Evolutionary conservation across 805 yeast species (phyloP).

Genomic region (Metschnikowia borealis): DNA sequence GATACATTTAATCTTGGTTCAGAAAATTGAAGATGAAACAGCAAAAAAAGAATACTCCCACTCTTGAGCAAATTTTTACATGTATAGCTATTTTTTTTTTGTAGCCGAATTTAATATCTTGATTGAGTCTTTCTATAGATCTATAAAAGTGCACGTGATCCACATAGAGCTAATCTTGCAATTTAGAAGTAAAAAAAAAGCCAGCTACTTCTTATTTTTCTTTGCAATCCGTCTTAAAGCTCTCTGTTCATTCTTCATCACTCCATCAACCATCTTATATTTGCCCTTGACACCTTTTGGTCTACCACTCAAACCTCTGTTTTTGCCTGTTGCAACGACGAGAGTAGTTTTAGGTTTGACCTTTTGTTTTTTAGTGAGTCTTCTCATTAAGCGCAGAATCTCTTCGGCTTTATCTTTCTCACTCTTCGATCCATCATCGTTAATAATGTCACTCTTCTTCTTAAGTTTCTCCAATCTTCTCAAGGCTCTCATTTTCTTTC

Average conservation of each 20-base stretch:
- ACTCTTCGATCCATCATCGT: slow-evolving; percentile 80
- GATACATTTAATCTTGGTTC: neutral
- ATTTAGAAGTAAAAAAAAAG: neutral
- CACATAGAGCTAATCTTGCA: neutral
- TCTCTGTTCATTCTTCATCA: slow-evolving; percentile 93
- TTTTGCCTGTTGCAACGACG: slow-evolving; percentile 82
- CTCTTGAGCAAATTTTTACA: neutral
- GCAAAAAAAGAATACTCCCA: no score
- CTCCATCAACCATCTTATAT: slow-evolving; percentile 99
- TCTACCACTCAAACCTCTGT: slow-evolving; percentile 87
- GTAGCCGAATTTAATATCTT: neutral
- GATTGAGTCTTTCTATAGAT: neutral
- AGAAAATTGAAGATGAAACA: neutral
- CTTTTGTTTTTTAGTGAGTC: slow-evolving; percentile 68
- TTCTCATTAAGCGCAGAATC: slow-evolving; percentile 79
- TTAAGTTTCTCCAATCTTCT: slow-evolving; percentile 81
- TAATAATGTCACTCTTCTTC: slow-evolving; percentile 88
- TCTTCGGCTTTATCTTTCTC: slow-evolving; percentile 95
- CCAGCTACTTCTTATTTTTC: slow-evolving; percentile 57
- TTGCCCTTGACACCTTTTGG: slow-evolving; percentile 97
- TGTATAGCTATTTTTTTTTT: neutral
- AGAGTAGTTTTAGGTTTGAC: slow-evolving; percentile 78
- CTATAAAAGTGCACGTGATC: neutral
- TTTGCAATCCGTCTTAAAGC: slow-evolving; percentile 87
- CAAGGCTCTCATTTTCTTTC: slow-evolving; percentile 91